These are phyloP conservation scores for Medicago ruthenica DNA, from an alignment of 306 rosid species.

Conservation along the genomic window DNA sequence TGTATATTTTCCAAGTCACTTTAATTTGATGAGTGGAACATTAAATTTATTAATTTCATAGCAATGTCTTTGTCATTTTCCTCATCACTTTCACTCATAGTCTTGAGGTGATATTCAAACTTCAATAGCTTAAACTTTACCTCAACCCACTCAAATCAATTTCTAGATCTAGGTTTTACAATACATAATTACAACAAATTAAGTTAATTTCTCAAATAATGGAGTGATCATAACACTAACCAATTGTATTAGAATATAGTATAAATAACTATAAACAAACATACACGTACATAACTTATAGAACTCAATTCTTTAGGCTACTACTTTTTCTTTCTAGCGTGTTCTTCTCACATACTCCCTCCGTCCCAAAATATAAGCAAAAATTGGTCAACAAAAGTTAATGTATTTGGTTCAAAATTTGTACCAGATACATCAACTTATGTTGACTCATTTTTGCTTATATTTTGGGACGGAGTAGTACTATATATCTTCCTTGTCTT, in stretches of 20 bases:
- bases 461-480: too few species aligned
- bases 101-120: constrained; percentile 7
- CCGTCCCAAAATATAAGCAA: too few species aligned
- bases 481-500: constrained; percentile 19
- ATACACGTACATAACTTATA: not conserved
- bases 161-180: constrained; percentile 20
- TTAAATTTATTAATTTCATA: constrained; percentile 22
- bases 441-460: too few species aligned
- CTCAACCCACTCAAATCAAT: constrained; percentile 24
- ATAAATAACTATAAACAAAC: not conserved
- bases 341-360: not conserved
- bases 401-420: too few species aligned
- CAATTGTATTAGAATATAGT: constrained; percentile 7
- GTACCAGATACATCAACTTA: too few species aligned
- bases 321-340: not conserved
- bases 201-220: not conserved
- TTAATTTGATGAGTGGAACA: constrained; percentile 5
- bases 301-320: not conserved
- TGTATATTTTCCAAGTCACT: not conserved
- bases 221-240: not conserved
- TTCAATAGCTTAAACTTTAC: not conserved
- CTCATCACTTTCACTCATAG: constrained; percentile 18
- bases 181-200: not conserved
- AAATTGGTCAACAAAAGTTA: too few species aligned
- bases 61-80: constrained; percentile 36